Percentiles rank a stretch among this genome's conserved stretches.
Evolutionary conservation across 495 filamentous ascomycete genomes (phyloP).

Genomic region (Diplogelasinospora grovesii): DNA sequence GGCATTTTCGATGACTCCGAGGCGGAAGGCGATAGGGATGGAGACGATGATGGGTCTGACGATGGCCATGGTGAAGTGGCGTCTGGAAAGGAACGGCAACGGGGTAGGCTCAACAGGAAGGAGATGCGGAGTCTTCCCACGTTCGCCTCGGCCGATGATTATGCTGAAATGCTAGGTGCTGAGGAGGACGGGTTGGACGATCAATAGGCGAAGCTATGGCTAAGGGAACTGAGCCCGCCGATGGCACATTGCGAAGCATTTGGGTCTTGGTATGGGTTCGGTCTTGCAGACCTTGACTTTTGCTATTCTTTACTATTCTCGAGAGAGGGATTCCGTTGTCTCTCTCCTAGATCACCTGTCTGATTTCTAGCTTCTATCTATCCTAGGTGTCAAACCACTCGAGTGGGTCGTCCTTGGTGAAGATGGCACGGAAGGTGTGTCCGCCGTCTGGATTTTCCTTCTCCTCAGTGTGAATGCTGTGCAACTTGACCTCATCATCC

Average conservation of each 20-base stretch:
- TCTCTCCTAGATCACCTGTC: too few species aligned
- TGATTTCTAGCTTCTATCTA: too few species aligned
- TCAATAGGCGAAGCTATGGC: too few species aligned
- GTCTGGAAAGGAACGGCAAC: slow-evolving; percentile 16
- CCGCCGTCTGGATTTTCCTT: slow-evolving; percentile 37
- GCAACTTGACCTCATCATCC: slow-evolving; percentile 40
- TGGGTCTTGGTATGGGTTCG: too few species aligned
- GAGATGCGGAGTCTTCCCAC: slow-evolving; percentile 84
- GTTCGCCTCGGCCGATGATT: slow-evolving; percentile 90
- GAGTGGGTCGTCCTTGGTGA: slow-evolving; percentile 43
- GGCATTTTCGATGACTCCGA: slow-evolving; percentile 39
- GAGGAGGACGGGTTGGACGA: slow-evolving; percentile 55
- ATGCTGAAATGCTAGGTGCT: slow-evolving; percentile 73
- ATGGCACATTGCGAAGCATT: too few species aligned
- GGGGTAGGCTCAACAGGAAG: slow-evolving; percentile 60
- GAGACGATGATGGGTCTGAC: slow-evolving; percentile 36
- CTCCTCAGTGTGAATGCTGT: slow-evolving; percentile 49
- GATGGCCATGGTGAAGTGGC: slow-evolving; percentile 18
- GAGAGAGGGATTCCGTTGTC: too few species aligned
- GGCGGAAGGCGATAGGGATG: slow-evolving; percentile 41
- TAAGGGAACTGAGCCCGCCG: too few species aligned
- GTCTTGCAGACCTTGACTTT: too few species aligned
- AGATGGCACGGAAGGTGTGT: slow-evolving; percentile 45
- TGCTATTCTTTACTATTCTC: too few species aligned
- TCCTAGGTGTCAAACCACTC: slow-evolving; percentile 52